Conservation (phyloP, 495 filamentous ascomycete species). For the Daldinia childiae region DNA sequence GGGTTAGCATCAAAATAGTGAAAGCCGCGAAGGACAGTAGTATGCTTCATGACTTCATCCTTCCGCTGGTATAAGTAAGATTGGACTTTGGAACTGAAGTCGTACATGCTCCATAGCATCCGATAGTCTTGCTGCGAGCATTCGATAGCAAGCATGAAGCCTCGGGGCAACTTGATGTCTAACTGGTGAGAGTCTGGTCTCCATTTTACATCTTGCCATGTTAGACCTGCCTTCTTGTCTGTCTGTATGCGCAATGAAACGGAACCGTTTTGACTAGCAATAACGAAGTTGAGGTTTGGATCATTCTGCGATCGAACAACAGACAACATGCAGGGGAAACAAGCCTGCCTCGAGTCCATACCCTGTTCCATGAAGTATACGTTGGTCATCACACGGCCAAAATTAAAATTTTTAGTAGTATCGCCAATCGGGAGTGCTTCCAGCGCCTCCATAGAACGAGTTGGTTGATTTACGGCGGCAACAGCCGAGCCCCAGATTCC, state of each 20-base stretch:
- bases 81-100: constrained; percentile 79
- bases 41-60: constrained; percentile 72
- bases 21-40: constrained; percentile 71
- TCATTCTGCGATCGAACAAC: constrained; percentile 74
- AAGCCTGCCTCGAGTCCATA: constrained; percentile 67
- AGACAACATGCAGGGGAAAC: constrained; percentile 76
- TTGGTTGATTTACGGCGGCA: constrained; percentile 44
- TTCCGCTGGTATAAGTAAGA: constrained; percentile 68
- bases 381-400: constrained; percentile 75
- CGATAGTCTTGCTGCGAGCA: constrained; percentile 79
- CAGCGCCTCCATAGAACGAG: constrained; percentile 58
- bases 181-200: constrained; percentile 68
- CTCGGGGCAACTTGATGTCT: constrained; percentile 71
- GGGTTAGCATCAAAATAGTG: constrained; percentile 77
- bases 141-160: constrained; percentile 72
- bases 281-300: constrained; percentile 70
- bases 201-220: constrained; percentile 85
- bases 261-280: constrained; percentile 78
- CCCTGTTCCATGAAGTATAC: constrained; percentile 75
- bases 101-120: constrained; percentile 79
- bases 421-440: constrained; percentile 81
- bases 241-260: constrained; percentile 78
- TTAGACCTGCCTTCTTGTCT: constrained; percentile 71
- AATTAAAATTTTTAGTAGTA: constrained; percentile 73
- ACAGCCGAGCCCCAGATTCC: constrained; percentile 64